A percentile compares a stretch with the other conserved stretches of the same genome.
These are phyloP conservation scores for Epichloe glyceriae DNA, from an alignment of 2,329 filamentous ascomycete species.

Conservation along the genomic window DNA sequence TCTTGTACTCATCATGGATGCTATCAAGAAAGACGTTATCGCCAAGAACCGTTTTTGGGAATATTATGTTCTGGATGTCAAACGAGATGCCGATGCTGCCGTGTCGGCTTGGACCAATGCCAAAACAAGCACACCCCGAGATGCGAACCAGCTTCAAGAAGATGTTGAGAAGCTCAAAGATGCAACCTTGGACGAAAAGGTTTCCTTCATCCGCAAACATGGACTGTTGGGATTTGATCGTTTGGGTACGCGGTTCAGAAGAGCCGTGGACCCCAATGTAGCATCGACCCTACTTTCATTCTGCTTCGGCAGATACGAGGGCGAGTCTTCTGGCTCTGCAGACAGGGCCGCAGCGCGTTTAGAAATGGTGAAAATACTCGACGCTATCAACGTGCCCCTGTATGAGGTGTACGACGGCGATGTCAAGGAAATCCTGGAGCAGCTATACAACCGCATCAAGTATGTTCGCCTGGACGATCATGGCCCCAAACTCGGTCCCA, in stretches of 20 bases:
- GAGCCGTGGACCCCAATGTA: slow-evolving; percentile 55
- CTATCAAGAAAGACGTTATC: slow-evolving; percentile 69
- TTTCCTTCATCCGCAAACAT: slow-evolving; percentile 52
- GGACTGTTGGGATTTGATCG: slow-evolving; percentile 59
- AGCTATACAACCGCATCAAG: slow-evolving; percentile 88
- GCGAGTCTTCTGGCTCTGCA: slow-evolving; percentile 26
- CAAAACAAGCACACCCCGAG: slow-evolving; percentile 40
- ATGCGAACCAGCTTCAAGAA: slow-evolving; percentile 19
- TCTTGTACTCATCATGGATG: slow-evolving; percentile 69
- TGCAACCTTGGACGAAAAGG: slow-evolving; percentile 34
- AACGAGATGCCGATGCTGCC: slow-evolving; percentile 54
- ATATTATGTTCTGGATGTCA: slow-evolving; percentile 76
- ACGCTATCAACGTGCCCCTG: slow-evolving; percentile 75
- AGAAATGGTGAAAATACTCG: slow-evolving; percentile 51
- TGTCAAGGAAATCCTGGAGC: slow-evolving; percentile 69
- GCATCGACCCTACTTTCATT: slow-evolving; percentile 42
- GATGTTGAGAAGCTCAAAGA: slow-evolving; percentile 34
- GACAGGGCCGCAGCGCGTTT: slow-evolving; percentile 37
- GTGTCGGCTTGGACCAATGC: slow-evolving; percentile 59
- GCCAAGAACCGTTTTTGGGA: slow-evolving; percentile 76
- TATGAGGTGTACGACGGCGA: slow-evolving; percentile 90
- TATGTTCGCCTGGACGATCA: slow-evolving; percentile 88
- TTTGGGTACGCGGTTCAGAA: slow-evolving; percentile 67
- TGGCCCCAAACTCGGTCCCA: slow-evolving; percentile 72
- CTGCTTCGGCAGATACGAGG: slow-evolving; percentile 48